Evolutionary conservation across 1,284 basidiomycete species (phyloP).

Genomic region (Anthracocystis panici-leucophaei): DNA sequence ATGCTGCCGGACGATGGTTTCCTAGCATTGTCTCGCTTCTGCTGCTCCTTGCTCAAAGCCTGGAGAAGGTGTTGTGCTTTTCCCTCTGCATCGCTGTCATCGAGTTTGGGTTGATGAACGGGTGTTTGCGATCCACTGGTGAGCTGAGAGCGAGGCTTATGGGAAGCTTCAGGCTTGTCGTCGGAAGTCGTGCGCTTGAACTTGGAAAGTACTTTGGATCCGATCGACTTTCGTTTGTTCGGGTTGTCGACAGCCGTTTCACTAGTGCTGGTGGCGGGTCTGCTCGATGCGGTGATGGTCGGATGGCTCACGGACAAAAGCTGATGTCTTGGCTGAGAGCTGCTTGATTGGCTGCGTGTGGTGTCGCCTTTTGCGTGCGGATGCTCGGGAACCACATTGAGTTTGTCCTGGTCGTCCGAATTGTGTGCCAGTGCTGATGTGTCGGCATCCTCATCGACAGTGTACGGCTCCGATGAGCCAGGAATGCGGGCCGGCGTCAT

Average conservation of each 20-base stretch:
- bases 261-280: neutral
- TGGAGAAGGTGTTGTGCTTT: slow-evolving; percentile 18
- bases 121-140: slow-evolving; percentile 27
- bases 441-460: slow-evolving; percentile 5
- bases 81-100: slow-evolving; percentile 1
- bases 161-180: slow-evolving; percentile 4
- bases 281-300: slow-evolving; percentile 3
- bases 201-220: slow-evolving; percentile 45
- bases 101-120: neutral
- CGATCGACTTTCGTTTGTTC: slow-evolving; percentile 31
- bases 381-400: slow-evolving; percentile 27
- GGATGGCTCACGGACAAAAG: slow-evolving; percentile 16
- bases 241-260: neutral
- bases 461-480: slow-evolving; percentile 33
- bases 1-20: slow-evolving; percentile 15
- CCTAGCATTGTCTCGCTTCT: slow-evolving; percentile 12
- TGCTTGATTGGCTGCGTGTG: neutral
- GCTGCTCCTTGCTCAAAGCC: slow-evolving; percentile 29
- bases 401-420: slow-evolving; percentile 1
- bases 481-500: slow-evolving; percentile 11
- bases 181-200: slow-evolving; percentile 19
- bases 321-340: slow-evolving; percentile 4
- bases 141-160: slow-evolving; percentile 7
- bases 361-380: slow-evolving; percentile 18
- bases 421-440: neutral